Evolutionary conservation across 2,329 filamentous ascomycete species (phyloP), one percentile per base, ranked within the genome.

Genomic region (Cordyceps pruinosa): DNA sequence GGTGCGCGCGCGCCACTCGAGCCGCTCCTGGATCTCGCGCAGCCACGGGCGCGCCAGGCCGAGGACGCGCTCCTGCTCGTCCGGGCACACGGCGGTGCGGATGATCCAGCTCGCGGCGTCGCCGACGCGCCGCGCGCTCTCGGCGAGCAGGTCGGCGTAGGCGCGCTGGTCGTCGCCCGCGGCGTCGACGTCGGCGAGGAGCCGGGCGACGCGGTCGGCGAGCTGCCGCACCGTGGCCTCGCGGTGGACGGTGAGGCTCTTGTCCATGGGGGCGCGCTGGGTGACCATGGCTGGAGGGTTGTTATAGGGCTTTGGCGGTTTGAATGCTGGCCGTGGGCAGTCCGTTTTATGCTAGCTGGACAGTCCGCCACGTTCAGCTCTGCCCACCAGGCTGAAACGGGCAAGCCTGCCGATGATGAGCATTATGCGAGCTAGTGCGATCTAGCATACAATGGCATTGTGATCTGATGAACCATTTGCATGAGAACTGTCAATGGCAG

Each of bases 91-190:
- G 44, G 53, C 53, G 9, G 53, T 28, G 37, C 21, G 44, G 15
- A 56, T 9, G 26, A 44, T 44, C 25, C 35, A 30, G 45, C 53
- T 34, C 9, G 32, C 17, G 26, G 35, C 7, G 4, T 2, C 26
- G 25, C 15, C 26, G 25, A 49, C 45, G 45, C 53, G 45, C 10
- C 5, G 8, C 19, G 44, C 37, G 21, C 10, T 50, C 1, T 50
- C 54, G 37, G 54, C 54, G 46, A 57, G 54, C n/a, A 57, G 46
- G n/a, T 13, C 21, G 6, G 54, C 54, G 54, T 57, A 57, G 28
- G 54, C 54, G 46, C 35, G 37, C 28, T 50, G 37, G 28, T 44
- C 35, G 13, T 12, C 17, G 10, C 23, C 19, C 15, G 46, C n/a
- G 1, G 46, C 37, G n/a, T 44, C 26, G 45, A 57, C 2, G 37